phyloP scores from a whole-genome alignment of 768 basidiomycete genomes.

The Myochromella boudieri region DNA sequence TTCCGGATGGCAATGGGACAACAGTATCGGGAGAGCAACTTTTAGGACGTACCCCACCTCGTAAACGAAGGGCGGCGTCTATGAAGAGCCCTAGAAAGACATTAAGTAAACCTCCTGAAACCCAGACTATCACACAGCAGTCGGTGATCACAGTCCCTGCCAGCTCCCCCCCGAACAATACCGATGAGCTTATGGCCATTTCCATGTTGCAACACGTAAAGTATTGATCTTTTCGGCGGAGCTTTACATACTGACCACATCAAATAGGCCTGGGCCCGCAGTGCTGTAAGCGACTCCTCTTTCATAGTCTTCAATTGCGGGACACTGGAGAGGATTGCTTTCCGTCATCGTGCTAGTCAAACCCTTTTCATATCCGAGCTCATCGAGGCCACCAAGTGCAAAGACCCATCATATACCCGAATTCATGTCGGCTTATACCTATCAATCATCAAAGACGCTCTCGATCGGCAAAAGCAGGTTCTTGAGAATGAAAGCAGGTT shows the following conservation, averaged over 20 bases:
- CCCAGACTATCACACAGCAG: neutral
- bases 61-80: no score
- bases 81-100: neutral
- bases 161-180: neutral
- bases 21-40: no score
- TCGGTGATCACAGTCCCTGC: neutral
- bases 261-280: constrained; percentile 7
- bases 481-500: neutral
- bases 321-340: constrained; percentile 2
- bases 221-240: neutral
- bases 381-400: neutral
- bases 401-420: neutral
- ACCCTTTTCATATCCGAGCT: no score
- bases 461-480: neutral
- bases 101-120: neutral
- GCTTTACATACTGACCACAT: neutral
- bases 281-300: constrained; percentile 8
- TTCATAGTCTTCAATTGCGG: constrained; percentile 9
- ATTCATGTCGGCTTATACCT: constrained; percentile 4
- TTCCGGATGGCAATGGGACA: no score
- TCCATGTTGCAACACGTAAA: constrained; percentile 8
- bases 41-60: neutral
- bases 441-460: constrained; percentile 1
- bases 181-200: no score
- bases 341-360: constrained; percentile 4